Conservation (phyloP, 257 asterid genomes). For the Ballota nigra region DNA sequence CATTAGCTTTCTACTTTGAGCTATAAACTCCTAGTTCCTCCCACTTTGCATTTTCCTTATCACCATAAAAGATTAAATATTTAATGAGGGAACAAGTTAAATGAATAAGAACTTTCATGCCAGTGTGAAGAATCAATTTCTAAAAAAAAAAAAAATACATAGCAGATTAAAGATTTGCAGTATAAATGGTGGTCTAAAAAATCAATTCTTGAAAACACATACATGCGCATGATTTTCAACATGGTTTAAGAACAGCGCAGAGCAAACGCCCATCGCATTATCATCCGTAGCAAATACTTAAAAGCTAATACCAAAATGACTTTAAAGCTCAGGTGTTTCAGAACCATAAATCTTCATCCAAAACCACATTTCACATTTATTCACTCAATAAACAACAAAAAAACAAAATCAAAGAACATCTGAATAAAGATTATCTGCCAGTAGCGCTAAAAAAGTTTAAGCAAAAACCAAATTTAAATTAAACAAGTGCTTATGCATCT, state of each 20-base stretch:
- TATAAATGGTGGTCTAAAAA: not conserved
- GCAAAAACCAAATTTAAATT: not conserved
- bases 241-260: not conserved
- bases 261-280: not conserved
- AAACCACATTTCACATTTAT: not conserved
- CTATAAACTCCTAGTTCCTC: not conserved
- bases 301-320: not conserved
- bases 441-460: slow-evolving; percentile 1
- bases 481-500: not conserved
- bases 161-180: not conserved
- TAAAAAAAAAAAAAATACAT: not conserved
- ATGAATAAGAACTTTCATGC: not conserved
- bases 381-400: not conserved
- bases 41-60: slow-evolving; percentile 3
- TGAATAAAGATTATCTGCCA: not conserved
- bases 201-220: not conserved
- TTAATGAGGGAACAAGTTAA: not conserved
- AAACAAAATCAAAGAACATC: not conserved
- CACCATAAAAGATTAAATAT: not conserved
- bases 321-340: not conserved
- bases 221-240: slow-evolving; percentile 5
- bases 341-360: not conserved
- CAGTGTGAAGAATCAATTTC: not conserved
- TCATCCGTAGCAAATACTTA: not conserved
- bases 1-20: slow-evolving; percentile 1